These are phyloP conservation scores for Crepidotus variabilis DNA, from an alignment of 768 basidiomycete species.

Conservation along the genomic window DNA sequence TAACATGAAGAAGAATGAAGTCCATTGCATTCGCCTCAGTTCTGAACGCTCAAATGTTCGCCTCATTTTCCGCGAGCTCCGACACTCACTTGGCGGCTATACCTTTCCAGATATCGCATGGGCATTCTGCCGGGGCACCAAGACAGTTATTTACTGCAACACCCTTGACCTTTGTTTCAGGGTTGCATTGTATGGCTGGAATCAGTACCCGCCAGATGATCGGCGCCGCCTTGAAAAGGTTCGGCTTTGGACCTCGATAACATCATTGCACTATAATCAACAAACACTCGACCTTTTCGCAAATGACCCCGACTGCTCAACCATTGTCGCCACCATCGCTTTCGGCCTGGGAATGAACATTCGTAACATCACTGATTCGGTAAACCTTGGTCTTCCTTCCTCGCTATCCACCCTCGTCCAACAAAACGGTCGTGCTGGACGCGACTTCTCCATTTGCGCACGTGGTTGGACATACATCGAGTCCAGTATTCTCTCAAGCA, in stretches of 20 bases:
- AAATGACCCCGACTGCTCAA: slow-evolving; percentile 9
- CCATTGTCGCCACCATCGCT: slow-evolving; percentile 16
- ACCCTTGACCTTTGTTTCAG: slow-evolving; percentile 15
- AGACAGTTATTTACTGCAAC: slow-evolving; percentile 15
- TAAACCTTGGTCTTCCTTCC: slow-evolving; percentile 16
- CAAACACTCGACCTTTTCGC: slow-evolving; percentile 13
- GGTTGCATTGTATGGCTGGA: slow-evolving; percentile 17
- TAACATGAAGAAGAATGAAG: slow-evolving; percentile 4
- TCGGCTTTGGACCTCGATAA: slow-evolving; percentile 16
- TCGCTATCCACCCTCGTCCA: slow-evolving; percentile 12
- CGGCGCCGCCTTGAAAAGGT: slow-evolving; percentile 7
- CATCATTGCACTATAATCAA: slow-evolving; percentile 12
- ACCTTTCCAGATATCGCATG: slow-evolving; percentile 17
- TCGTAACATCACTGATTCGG: slow-evolving; percentile 12
- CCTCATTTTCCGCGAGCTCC: slow-evolving; percentile 10
- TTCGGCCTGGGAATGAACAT: slow-evolving; percentile 21
- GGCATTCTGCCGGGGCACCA: slow-evolving; percentile 14
- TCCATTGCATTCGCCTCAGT: slow-evolving; percentile 9
- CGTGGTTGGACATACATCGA: slow-evolving; percentile 15
- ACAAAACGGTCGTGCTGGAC: slow-evolving; percentile 15
- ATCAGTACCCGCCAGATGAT: slow-evolving; percentile 4
- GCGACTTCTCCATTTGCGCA: slow-evolving; percentile 7
- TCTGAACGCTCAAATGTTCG: slow-evolving; percentile 14
- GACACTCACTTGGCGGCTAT: slow-evolving; percentile 9
- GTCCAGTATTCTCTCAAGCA: not conserved